These are phyloP conservation scores for Silene coronaria DNA, from an alignment of 179 eudicot genomes.

Conservation along the genomic window DNA sequence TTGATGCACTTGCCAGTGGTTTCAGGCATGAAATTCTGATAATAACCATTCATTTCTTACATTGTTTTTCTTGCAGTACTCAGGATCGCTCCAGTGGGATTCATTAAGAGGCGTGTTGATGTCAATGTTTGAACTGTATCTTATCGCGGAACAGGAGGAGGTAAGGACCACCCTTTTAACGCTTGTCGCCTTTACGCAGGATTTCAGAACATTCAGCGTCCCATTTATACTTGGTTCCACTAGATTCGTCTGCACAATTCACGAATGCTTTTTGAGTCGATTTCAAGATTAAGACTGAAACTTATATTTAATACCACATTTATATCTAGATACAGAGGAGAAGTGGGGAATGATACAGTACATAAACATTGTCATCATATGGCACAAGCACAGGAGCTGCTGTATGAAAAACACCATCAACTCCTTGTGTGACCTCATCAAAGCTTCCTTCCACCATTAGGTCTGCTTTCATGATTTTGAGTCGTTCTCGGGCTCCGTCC, in stretches of 20 bases:
- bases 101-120: slow-evolving; percentile 59
- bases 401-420: slow-evolving; percentile 81
- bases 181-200: slow-evolving; percentile 60
- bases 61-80: slow-evolving; percentile 63
- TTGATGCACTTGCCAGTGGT: neutral
- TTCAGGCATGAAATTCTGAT: neutral
- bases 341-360: slow-evolving; percentile 10
- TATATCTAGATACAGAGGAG: neutral
- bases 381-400: slow-evolving; percentile 83
- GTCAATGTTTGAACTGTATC: slow-evolving; percentile 60
- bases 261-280: neutral
- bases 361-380: slow-evolving; percentile 60
- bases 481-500: slow-evolving; percentile 74
- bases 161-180: slow-evolving; percentile 76
- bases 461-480: slow-evolving; percentile 74
- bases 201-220: slow-evolving; percentile 64
- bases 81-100: slow-evolving; percentile 87
- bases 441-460: slow-evolving; percentile 78
- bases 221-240: slow-evolving; percentile 84
- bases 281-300: neutral
- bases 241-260: slow-evolving; percentile 51
- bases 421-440: slow-evolving; percentile 64
- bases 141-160: slow-evolving; percentile 88
- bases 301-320: neutral
- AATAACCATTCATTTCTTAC: slow-evolving; percentile 28